Conservation (phyloP, 2,329 filamentous ascomycete genomes). For the Chaetomium sp. region DNA sequence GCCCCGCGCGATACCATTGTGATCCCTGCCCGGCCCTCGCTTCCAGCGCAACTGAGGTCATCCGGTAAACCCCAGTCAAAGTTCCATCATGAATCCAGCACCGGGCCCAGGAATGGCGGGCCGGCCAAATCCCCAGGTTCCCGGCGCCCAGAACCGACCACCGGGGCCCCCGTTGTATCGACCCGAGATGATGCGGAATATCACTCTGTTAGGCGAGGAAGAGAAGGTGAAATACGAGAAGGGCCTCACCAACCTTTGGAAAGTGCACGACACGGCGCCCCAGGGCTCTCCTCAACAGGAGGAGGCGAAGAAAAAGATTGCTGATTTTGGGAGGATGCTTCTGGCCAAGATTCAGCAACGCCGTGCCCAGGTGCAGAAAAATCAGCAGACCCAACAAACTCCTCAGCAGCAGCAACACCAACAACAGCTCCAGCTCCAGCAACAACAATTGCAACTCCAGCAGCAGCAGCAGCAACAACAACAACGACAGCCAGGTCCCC, state of each 20-base stretch:
- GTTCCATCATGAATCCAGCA: conserved; percentile 17
- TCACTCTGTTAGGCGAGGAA: conserved; percentile 44
- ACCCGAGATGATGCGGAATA: conserved; percentile 45
- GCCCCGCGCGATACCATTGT: too few relatives aligned
- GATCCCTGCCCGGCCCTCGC: too few relatives aligned
- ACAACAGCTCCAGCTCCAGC: conserved; percentile 15
- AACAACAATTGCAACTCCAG: conserved; percentile 7
- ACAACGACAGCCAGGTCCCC: conserved; percentile 17
- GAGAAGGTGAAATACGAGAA: conserved; percentile 55
- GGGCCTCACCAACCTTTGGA: conserved; percentile 49
- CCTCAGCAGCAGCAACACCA: conserved; percentile 21
- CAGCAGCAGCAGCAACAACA: conserved; percentile 20
- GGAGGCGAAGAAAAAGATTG: conserved; percentile 50
- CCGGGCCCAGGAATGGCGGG: conserved; percentile 16
- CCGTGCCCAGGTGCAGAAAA: conserved; percentile 24
- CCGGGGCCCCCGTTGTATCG: conserved; percentile 35
- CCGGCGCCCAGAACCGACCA: conserved; percentile 1
- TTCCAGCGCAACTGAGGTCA: too few relatives aligned
- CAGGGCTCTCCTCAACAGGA: conserved; percentile 44
- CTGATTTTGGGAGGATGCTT: conserved; percentile 55
- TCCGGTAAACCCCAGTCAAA: not conserved
- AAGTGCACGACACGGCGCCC: conserved; percentile 41
- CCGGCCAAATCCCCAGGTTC: conserved; percentile 11
- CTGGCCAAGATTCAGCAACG: conserved; percentile 37
- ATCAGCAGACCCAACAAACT: conserved; percentile 14